Base-by-base conservation (phyloP, 176 grass and related monocot genomes). In the Microstegium vimineum region DNA sequence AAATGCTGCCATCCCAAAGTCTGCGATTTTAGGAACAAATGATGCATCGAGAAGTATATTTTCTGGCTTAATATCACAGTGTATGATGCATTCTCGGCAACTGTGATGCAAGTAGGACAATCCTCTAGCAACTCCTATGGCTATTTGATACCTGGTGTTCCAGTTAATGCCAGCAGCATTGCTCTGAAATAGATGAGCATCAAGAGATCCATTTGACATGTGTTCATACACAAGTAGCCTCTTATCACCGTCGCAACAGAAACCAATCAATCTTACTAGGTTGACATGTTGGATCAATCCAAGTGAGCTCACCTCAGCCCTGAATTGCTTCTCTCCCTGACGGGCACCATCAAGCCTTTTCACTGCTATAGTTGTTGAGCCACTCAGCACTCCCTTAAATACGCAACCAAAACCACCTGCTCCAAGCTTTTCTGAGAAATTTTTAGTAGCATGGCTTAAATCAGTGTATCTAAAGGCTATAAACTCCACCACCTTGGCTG, bases 1-100 rank as follows among this genome's bases (percentile, higher is more conserved):
- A 31, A 94, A 82, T 54, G 89, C 85, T 16, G 83, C 90, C 81
- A 94, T 81, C 18, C 93, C 93, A 47, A 94, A 94, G 27, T 94
- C 93, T 1, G 93, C 87, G 65, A 92, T 61, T 81, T 94, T 92
- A 5, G 90, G 87, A 47, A 36, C 51, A 66, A 94, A 82, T 22
- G 85, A 84, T 3, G 34, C 74, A 51, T 94, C 75, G 1, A 88
- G 74, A 28, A 88, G 80, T 73, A 88, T 83, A 8, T 88, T 88
- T 42, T 83, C 65, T 63, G 52, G 92, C 52, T 94, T 94, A 67
- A 94, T 83, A 51, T 94, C 89, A 14, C 87, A 94, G 23, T 90
- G 93, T 62, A 94, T 87, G 66, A 92, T 94, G 74, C 83, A 90
- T 3, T 94, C 63, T 2, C 26, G 59, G 38, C 93, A 94, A 73